Conservation (phyloP, 2,329 filamentous ascomycete species). For the Penicillium frequentans region DNA sequence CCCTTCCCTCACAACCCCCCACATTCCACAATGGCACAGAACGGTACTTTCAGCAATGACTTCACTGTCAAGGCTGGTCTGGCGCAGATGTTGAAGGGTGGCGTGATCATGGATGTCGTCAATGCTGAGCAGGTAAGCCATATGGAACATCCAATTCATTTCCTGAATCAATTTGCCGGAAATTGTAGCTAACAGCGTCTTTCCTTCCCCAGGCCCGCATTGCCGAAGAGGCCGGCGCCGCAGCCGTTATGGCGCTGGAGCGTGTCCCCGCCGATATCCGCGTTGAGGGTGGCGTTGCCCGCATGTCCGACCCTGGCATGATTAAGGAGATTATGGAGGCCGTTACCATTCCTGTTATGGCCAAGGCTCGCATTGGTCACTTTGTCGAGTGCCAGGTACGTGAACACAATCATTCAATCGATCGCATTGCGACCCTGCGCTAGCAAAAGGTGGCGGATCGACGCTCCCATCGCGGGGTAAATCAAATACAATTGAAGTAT, state of each 20-base stretch:
- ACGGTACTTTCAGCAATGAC: slow-evolving; percentile 48
- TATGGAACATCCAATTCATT: neutral
- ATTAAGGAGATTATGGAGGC: slow-evolving; percentile 94
- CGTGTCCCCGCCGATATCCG: slow-evolving; percentile 96
- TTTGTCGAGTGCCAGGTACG: slow-evolving; percentile 88
- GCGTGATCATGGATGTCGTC: slow-evolving; percentile 99
- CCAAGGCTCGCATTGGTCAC: slow-evolving; percentile 96
- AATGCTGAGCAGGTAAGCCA: slow-evolving; percentile 72
- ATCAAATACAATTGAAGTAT: neutral
- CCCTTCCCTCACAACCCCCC: slow-evolving; percentile 8
- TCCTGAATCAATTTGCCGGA: neutral
- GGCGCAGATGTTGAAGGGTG: slow-evolving; percentile 97
- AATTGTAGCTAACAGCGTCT: neutral
- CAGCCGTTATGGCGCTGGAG: slow-evolving; percentile 97
- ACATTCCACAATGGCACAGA: slow-evolving; percentile 35
- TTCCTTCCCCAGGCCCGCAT: slow-evolving; percentile 69
- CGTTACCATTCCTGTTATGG: slow-evolving; percentile 98
- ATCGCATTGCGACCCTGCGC: neutral
- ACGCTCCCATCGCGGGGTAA: neutral
- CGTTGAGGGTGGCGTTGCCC: slow-evolving; percentile 84
- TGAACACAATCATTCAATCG: neutral
- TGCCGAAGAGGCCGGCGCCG: slow-evolving; percentile 93
- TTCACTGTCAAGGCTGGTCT: slow-evolving; percentile 94
- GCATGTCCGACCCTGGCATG: slow-evolving; percentile 94
- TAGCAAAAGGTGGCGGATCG: neutral